Evolutionary conservation across 345 rosid species (phyloP), one percentile per base, ranked within the genome.

Genomic region (Physaria fendleri): DNA sequence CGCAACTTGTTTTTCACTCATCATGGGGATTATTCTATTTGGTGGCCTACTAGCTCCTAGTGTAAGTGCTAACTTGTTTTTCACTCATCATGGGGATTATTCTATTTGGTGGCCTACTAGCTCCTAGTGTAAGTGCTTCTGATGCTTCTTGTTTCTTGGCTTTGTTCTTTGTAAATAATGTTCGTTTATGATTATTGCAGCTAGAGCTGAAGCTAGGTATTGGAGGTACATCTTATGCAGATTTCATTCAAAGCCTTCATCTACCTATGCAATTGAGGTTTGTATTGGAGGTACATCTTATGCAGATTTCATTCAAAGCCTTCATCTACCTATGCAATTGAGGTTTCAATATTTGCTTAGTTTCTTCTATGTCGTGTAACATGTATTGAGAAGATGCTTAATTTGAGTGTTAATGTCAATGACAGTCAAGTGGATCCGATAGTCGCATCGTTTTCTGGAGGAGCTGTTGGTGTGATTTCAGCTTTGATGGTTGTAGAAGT

Each of bases 361-460:
- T 44, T 25, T 20, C 13, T 35, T 35, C 40, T 17, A n/a, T 53
- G 6, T 42, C 9, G 8, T 52, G 12, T 14, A 44, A 25, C 39
- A 44, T 56, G 5, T 27, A 41, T 29, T 58, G 10, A 4, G 27
- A 40, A 4, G 40, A 16, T 55, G 14, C 23, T 70, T 34, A n/a
- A n/a, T 27, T 13, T 71, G 30, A 62, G 27, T 63, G 51, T 42
- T 38, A 5, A 57, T 51, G n/a, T 39, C 51, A 69, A 71, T 12
- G 73, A 33, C 82, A 92, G 96, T 71, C 77, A 82, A 70, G 96
- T 92, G 39, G 98, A 92, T 69, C 98, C 98, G 8, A 92, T 92
- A 48, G 98, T 92, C 60, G 98, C 98, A 2, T 92, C 98, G 10
- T 92, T 92, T 73, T 88, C 98, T 33, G 98, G 98, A 23, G 98